Percentiles rank a stretch among this genome's conserved stretches.
phyloP scores from a whole-genome alignment of 495 filamentous ascomycete genomes.

The Talaromyces thailandensis region DNA sequence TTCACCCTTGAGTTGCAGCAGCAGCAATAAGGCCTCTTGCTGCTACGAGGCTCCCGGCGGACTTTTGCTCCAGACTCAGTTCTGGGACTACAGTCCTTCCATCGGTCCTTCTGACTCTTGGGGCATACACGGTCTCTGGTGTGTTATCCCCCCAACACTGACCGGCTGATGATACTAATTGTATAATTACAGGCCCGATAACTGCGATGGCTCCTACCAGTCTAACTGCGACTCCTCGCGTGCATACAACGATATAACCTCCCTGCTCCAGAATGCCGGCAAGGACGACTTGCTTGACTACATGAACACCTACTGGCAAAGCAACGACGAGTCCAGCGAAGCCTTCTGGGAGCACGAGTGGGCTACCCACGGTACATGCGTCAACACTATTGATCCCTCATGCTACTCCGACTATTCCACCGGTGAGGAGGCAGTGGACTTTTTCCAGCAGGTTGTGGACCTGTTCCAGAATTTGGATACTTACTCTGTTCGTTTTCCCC shows the following conservation, averaged over 20 bases:
- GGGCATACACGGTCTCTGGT: slow-evolving; percentile 86
- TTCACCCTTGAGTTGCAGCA: slow-evolving; percentile 3
- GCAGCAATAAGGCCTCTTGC: slow-evolving; percentile 33
- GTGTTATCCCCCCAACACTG: slow-evolving; percentile 6
- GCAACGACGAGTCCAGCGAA: slow-evolving; percentile 53
- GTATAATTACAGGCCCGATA: slow-evolving; percentile 53
- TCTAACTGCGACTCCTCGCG: slow-evolving; percentile 61
- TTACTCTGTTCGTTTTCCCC: slow-evolving; percentile 36
- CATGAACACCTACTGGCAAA: slow-evolving; percentile 77
- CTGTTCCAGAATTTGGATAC: slow-evolving; percentile 57
- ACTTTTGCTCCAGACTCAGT: slow-evolving; percentile 72
- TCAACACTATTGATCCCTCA: slow-evolving; percentile 51
- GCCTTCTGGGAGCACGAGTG: slow-evolving; percentile 80
- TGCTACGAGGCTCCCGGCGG: slow-evolving; percentile 81
- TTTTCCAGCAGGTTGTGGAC: slow-evolving; percentile 47
- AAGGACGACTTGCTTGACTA: slow-evolving; percentile 54
- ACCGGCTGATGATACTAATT: not conserved
- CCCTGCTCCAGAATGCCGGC: slow-evolving; percentile 53
- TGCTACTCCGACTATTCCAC: slow-evolving; percentile 50
- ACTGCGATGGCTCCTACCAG: slow-evolving; percentile 74
- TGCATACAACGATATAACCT: slow-evolving; percentile 61
- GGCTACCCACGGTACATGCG: slow-evolving; percentile 77
- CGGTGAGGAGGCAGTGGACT: slow-evolving; percentile 53
- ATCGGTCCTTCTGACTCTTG: slow-evolving; percentile 66
- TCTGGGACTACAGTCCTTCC: slow-evolving; percentile 73